A percentile compares a stretch with the other conserved stretches of the same genome.
Evolutionary conservation across 2,329 filamentous ascomycete genomes (phyloP).

Genomic region (Aspergillus phoenicis): DNA sequence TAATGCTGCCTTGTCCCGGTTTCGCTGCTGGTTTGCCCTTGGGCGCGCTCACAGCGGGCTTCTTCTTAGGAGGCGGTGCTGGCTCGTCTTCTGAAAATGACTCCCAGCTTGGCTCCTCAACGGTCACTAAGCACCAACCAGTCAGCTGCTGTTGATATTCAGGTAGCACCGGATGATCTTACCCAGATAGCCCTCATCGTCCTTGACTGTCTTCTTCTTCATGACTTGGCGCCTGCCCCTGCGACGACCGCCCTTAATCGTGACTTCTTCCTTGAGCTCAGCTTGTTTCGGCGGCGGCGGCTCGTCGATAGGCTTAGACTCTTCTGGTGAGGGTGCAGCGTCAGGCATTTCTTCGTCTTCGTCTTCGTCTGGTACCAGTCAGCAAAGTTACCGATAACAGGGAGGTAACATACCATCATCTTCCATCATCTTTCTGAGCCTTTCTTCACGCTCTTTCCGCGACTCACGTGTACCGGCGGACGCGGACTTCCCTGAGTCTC

Average conservation of each 20-base stretch:
- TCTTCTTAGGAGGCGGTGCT: conserved; percentile 51
- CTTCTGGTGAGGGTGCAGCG: conserved; percentile 45
- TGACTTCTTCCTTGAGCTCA: conserved; percentile 54
- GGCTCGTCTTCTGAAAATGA: conserved; percentile 90
- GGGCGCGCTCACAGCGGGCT: conserved; percentile 45
- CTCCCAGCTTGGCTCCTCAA: conserved; percentile 83
- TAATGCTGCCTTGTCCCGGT: conserved; percentile 70
- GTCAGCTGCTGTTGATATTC: conserved; percentile 12
- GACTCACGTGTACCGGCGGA: conserved; percentile 46
- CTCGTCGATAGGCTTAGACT: conserved; percentile 40
- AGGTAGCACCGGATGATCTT: conserved; percentile 37
- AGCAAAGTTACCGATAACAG: conserved; percentile 34
- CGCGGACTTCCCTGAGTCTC: conserved; percentile 40
- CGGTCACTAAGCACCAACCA: conserved; percentile 66
- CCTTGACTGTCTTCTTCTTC: conserved; percentile 84
- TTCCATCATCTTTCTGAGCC: conserved; percentile 75
- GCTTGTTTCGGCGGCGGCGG: conserved; percentile 47
- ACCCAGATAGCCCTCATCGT: conserved; percentile 90
- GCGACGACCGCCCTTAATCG: conserved; percentile 64
- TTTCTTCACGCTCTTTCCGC: conserved; percentile 66
- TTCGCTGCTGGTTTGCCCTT: conserved; percentile 62
- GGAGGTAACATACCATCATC: conserved; percentile 50
- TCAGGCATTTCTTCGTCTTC: conserved; percentile 63
- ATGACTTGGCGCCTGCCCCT: conserved; percentile 78
- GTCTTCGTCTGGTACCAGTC: conserved; percentile 24